Evolutionary conservation across 352 stramenopile species (phyloP), one percentile per base, ranked within the genome.

Genomic region (Phytopythium vexans): DNA sequence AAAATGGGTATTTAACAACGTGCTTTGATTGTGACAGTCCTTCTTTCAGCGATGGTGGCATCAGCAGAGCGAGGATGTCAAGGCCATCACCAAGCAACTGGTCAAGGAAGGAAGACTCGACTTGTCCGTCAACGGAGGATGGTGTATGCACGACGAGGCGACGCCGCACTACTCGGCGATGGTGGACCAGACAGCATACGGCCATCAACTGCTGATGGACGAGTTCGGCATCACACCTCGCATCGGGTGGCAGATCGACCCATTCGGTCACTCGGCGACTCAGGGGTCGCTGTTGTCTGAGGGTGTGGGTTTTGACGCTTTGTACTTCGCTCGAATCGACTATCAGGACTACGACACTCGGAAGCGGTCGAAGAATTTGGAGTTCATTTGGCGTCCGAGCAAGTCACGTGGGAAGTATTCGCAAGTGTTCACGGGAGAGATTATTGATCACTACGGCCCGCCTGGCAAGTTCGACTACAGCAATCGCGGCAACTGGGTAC

Each of bases 141-240:
- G 97, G 97, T 96, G 86, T 69, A 99, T 99, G 97, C 96, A 99
- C 60, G 97, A 99, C 70, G 97, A 99, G 64, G 97, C 96, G 4
- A 85, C 88, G 11, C 81, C 96, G 40, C 94, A 98, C 74, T 99
- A 97, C 65, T 94, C 96, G 32, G 96, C 90, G 21, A 99, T 99
- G 94, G 87, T 99, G 55, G 97, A 99, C 79, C 95, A 99, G 69
- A 99, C 96, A 3, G 97, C 96, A 12, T 91, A 98, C 45, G 97
- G 97, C 7, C 96, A 99, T 67, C 62, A 85, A 14, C 96, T 99
- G 61, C 77, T 99, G 38, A 86, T 89, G 54, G 60, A 89, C 31
- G 90, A 98, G 66, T 97, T 99, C 58, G 87, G 92, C 46, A 72
- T 93, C 14, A 91, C 92, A 42, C 96, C 97, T 9, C 93, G 77